Percentiles rank a stretch among this genome's conserved stretches.
phyloP scores from a whole-genome alignment of 2,329 filamentous ascomycete genomes.

The Akanthomyces uredinophilus region DNA sequence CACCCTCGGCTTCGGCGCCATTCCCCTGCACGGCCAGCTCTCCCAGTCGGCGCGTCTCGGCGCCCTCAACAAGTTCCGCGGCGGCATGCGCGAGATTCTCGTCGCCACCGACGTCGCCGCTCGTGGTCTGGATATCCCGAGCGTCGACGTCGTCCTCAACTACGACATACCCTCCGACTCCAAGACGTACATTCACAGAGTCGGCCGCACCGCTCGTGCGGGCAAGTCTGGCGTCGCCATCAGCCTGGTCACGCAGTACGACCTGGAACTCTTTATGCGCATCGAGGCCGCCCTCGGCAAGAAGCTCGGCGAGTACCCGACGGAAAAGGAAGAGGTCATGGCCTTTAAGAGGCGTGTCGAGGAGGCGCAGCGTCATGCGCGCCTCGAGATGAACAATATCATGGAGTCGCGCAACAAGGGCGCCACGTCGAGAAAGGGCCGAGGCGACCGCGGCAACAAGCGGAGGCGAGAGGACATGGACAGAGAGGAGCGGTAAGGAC shows the following conservation, averaged over 20 bases:
- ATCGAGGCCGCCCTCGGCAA: constrained; percentile 80
- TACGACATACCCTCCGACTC: constrained; percentile 78
- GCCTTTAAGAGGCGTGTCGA: constrained; percentile 43
- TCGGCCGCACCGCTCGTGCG: constrained; percentile 81
- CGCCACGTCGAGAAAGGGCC: constrained; percentile 38
- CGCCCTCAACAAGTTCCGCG: constrained; percentile 84
- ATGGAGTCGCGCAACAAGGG: constrained; percentile 51
- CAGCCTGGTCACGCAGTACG: constrained; percentile 80
- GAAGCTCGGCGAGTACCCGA: constrained; percentile 64
- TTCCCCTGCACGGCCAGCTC: constrained; percentile 88
- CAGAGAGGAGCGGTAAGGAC: constrained; percentile 59
- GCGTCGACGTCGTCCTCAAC: constrained; percentile 84
- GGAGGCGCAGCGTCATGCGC: constrained; percentile 43
- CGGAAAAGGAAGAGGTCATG: constrained; percentile 79
- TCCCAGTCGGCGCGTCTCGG: constrained; percentile 82
- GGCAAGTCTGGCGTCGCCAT: constrained; percentile 80
- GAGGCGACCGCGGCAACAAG: constrained; percentile 37
- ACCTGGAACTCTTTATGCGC: constrained; percentile 71
- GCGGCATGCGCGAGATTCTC: constrained; percentile 75
- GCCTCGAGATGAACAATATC: constrained; percentile 74
- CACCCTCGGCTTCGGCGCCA: constrained; percentile 79
- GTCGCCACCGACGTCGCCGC: constrained; percentile 93
- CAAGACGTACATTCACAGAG: constrained; percentile 87
- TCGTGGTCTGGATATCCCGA: constrained; percentile 85
- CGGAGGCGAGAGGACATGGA: constrained; percentile 62